A percentile compares a stretch with the other conserved stretches of the same genome.
Conservation (phyloP, 2,329 filamentous ascomycete species). For the Colletotrichum sp. region DNA sequence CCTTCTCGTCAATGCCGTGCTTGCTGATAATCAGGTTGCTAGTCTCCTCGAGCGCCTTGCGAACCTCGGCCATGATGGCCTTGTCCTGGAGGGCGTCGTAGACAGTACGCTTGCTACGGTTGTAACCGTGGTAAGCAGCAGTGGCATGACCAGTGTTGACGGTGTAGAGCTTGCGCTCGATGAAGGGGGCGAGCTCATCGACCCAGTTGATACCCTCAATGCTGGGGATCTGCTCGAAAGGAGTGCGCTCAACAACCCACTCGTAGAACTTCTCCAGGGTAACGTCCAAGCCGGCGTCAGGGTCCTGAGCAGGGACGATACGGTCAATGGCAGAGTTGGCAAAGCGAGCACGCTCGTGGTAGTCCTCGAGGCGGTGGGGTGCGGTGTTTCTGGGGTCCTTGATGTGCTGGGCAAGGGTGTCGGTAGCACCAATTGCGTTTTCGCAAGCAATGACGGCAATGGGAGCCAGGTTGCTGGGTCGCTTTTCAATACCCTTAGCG, state of each 20-base stretch:
- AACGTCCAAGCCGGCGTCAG: constrained; percentile 82
- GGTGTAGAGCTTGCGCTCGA: constrained; percentile 99
- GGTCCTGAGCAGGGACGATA: constrained; percentile 91
- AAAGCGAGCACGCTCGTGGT: constrained; percentile 80
- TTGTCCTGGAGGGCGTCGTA: constrained; percentile 86
- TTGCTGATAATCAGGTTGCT: constrained; percentile 85
- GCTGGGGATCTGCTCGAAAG: constrained; percentile 77
- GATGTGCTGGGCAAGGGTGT: constrained; percentile 84
- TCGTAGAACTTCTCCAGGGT: constrained; percentile 99
- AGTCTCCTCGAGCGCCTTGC: constrained; percentile 83
- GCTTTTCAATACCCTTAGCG: constrained; percentile 87
- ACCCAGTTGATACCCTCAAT: constrained; percentile 95
- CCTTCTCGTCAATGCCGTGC: constrained; percentile 76
- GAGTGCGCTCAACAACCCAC: constrained; percentile 92
- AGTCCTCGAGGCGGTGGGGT: constrained; percentile 67
- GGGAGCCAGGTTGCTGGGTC: constrained; percentile 68
- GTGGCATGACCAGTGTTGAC: constrained; percentile 99
- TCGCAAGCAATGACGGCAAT: constrained; percentile 96
- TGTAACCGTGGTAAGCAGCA: constrained; percentile 93
- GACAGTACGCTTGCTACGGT: constrained; percentile 84
- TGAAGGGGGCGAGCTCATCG: constrained; percentile 88
- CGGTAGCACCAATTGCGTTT: constrained; percentile 95
- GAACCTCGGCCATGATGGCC: constrained; percentile 80
- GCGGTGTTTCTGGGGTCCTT: constrained; percentile 75
- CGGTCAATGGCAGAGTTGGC: constrained; percentile 99